Evolutionary conservation across 768 basidiomycete species (phyloP), one percentile per base, ranked within the genome.

Genomic region (Auricularia cornea): DNA sequence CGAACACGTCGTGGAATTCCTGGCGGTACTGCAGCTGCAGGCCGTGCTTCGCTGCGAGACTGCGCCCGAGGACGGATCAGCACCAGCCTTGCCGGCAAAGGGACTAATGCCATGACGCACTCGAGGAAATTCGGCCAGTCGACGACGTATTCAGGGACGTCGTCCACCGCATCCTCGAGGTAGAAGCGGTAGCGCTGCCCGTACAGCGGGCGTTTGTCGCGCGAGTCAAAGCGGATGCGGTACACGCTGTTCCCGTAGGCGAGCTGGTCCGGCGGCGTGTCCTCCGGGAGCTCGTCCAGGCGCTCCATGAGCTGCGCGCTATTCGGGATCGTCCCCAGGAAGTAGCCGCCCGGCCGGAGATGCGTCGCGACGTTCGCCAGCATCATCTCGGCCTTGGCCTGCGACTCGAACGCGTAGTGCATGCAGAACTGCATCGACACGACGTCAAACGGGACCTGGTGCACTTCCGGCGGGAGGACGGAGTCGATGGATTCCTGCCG

Each of bases 361-460:
- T 88, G 87, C 56, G 81, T 76, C 63, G 85, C 84, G 32, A 94
- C 95, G 72, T 99, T 99, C 40, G 86, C 82, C 33, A 99, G 84
- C 97, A 99, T 97, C 72, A 85, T 88, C 33, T 92, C 83, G 29
- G 87, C 90, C 72, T 97, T 97, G 64, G 83, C 78, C 32, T 85
- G 83, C n/a, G 83, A 89, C 74, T 98, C 94, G 72, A 99, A 98
- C 8, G 97, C 97, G 71, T 99, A 98, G 73, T 99, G 97, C 92
- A 99, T 98, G 75, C 97, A 98, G 73, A 99, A 99, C 72, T 99
- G 97, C 93, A 98, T 92, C 2, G 93, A 92, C 4, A 98, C 94
- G 63, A 94, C 92, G 70, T 98, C 97, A 71, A 97, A 97, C 4
- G 87, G 87, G 32, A 81, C 80, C 0, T 76, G 77, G 29, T 92